A percentile compares a stretch with the other conserved stretches of the same genome.
phyloP scores from a whole-genome alignment of 306 rosid species.

The Arachis stenosperma region DNA sequence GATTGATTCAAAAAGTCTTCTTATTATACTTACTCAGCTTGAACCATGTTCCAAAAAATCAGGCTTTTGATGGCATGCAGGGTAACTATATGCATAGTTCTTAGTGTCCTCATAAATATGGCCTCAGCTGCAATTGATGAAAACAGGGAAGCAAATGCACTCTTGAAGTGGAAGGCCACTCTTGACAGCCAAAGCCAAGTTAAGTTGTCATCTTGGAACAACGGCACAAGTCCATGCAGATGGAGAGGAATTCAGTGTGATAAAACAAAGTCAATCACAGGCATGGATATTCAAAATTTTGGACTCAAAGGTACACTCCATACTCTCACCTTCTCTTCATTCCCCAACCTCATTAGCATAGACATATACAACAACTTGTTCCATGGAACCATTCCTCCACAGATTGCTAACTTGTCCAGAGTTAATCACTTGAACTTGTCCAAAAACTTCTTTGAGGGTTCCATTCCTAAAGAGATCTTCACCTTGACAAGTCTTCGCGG shows the following conservation, averaged over 20 bases:
- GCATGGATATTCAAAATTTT: neutral
- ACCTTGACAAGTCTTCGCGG: slow-evolving; percentile 21
- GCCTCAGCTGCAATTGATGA: neutral
- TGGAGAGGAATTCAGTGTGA: slow-evolving; percentile 40
- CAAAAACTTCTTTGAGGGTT: slow-evolving; percentile 24
- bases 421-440: slow-evolving; percentile 38
- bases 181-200: slow-evolving; percentile 34
- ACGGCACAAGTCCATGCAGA: slow-evolving; percentile 22
- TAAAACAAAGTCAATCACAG: slow-evolving; percentile 7
- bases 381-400: slow-evolving; percentile 42
- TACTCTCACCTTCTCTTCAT: slow-evolving; percentile 36
- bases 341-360: slow-evolving; percentile 34
- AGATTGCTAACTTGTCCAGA: slow-evolving; percentile 35
- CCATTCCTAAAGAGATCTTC: slow-evolving; percentile 41
- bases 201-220: slow-evolving; percentile 37
- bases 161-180: slow-evolving; percentile 41
- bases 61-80: too few relatives aligned
- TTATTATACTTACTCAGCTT: too few relatives aligned
- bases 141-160: slow-evolving; percentile 30
- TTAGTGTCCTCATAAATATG: too few relatives aligned
- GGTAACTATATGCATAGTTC: too few relatives aligned
- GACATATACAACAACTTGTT: slow-evolving; percentile 15
- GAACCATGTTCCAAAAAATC: too few relatives aligned
- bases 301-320: slow-evolving; percentile 45
- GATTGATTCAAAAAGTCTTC: neutral